These are phyloP conservation scores for Kurtzmaniella quercitrusa DNA, from an alignment of 1,139 yeast species.

Conservation along the genomic window DNA sequence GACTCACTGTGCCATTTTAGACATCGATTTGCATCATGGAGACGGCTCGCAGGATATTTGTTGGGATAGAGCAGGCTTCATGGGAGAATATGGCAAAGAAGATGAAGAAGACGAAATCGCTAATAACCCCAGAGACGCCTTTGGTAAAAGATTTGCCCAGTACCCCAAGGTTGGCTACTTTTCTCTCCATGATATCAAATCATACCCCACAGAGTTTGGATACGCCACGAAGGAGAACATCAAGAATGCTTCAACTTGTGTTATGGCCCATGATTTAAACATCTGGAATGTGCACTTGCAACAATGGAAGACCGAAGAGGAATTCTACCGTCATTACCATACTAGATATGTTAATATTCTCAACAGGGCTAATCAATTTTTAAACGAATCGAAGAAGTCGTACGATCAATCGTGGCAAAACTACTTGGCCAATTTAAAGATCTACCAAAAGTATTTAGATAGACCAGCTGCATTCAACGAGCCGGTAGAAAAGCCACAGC, in stretches of 20 bases:
- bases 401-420: slow-evolving; percentile 37
- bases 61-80: slow-evolving; percentile 71
- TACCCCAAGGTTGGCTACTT: slow-evolving; percentile 76
- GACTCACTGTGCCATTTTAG: slow-evolving; percentile 79
- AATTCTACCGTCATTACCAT: slow-evolving; percentile 62
- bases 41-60: slow-evolving; percentile 89
- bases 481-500: slow-evolving; percentile 24
- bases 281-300: slow-evolving; percentile 85
- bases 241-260: slow-evolving; percentile 75
- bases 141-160: slow-evolving; percentile 49
- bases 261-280: slow-evolving; percentile 73
- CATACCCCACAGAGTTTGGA: slow-evolving; percentile 81
- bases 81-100: slow-evolving; percentile 47
- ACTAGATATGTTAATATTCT: slow-evolving; percentile 60
- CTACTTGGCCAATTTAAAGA: slow-evolving; percentile 24
- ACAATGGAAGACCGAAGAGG: slow-evolving; percentile 58
- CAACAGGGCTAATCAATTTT: slow-evolving; percentile 64
- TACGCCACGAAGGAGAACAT: slow-evolving; percentile 70
- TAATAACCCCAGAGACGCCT: slow-evolving; percentile 41
- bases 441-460: slow-evolving; percentile 24
- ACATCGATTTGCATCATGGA: slow-evolving; percentile 88
- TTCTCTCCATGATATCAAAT: slow-evolving; percentile 80
- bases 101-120: slow-evolving; percentile 36
- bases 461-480: slow-evolving; percentile 27
- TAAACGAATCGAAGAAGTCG: slow-evolving; percentile 45